Evolutionary conservation across 2,329 filamentous ascomycete species (phyloP).

Genomic region (Penicillium italicum): DNA sequence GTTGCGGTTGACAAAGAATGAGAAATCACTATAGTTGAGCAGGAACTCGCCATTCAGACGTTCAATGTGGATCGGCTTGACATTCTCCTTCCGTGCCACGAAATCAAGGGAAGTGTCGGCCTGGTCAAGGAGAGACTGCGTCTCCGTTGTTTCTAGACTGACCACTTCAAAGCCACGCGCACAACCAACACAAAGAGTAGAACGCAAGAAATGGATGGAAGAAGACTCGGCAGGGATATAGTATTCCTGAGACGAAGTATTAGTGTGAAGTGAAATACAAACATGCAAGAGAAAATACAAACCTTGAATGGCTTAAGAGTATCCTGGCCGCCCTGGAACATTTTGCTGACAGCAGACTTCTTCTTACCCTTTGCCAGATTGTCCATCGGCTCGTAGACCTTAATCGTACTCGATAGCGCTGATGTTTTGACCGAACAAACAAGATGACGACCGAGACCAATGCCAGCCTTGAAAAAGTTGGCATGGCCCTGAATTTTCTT

Average conservation of each 20-base stretch:
- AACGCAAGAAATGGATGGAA: constrained; percentile 95
- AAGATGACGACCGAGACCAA: constrained; percentile 87
- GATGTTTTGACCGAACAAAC: constrained; percentile 97
- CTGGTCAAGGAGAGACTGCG: constrained; percentile 92
- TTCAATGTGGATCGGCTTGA: constrained; percentile 95
- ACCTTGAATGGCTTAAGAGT: constrained; percentile 91
- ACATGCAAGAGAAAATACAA: constrained; percentile 16
- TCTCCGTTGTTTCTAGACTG: constrained; percentile 93
- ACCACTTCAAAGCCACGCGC: constrained; percentile 96
- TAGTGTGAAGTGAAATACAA: constrained; percentile 2
- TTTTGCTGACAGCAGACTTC: constrained; percentile 90
- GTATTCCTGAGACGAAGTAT: constrained; percentile 63
- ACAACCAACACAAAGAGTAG: constrained; percentile 93
- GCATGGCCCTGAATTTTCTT: constrained; percentile 97
- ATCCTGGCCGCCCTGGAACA: constrained; percentile 91
- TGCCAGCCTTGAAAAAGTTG: constrained; percentile 97
- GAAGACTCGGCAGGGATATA: constrained; percentile 99
- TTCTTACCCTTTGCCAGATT: constrained; percentile 90
- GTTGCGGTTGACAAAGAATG: constrained; percentile 98
- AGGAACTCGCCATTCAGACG: constrained; percentile 95
- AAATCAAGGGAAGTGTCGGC: constrained; percentile 98
- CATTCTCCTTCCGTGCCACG: constrained; percentile 86
- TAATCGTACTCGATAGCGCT: constrained; percentile 90
- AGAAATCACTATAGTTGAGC: constrained; percentile 97
- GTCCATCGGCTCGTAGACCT: constrained; percentile 98